Percentiles rank a stretch among this genome's conserved stretches.
phyloP scores from a whole-genome alignment of 163 green algal species.

The Botryococcus braunii region DNA sequence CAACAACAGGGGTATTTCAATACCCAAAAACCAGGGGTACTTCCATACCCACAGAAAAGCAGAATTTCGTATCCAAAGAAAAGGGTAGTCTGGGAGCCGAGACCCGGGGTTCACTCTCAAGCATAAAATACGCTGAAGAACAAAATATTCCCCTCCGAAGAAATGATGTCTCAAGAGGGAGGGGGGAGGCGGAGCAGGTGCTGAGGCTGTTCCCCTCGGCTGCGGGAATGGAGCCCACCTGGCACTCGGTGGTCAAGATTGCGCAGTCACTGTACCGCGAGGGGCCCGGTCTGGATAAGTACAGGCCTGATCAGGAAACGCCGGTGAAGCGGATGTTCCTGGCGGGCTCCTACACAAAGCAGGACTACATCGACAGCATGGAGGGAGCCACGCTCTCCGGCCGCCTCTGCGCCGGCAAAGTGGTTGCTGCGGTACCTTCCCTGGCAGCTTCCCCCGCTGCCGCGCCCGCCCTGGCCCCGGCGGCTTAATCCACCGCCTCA shows the following conservation, averaged over 20 bases:
- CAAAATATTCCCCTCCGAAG: too few species aligned
- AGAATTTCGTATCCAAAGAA: too few species aligned
- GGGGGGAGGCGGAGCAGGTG: slow-evolving; percentile 47
- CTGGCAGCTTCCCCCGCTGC: slow-evolving; percentile 14
- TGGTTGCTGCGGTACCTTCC: slow-evolving; percentile 33
- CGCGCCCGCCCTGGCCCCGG: too few species aligned
- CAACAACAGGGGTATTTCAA: too few species aligned
- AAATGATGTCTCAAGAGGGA: too few species aligned
- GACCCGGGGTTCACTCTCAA: too few species aligned
- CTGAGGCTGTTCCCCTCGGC: slow-evolving; percentile 82
- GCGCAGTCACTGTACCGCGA: slow-evolving; percentile 79
- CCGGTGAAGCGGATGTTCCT: slow-evolving; percentile 93
- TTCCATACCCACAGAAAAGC: too few species aligned
- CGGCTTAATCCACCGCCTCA: too few species aligned
- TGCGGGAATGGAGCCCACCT: slow-evolving; percentile 57
- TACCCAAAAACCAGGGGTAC: too few species aligned
- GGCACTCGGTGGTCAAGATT: slow-evolving; percentile 94
- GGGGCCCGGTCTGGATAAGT: slow-evolving; percentile 59
- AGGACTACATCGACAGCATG: slow-evolving; percentile 98
- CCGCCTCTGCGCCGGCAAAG: slow-evolving; percentile 50
- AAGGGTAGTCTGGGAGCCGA: too few species aligned
- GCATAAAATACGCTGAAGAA: too few species aligned
- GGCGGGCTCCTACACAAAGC: slow-evolving; percentile 85
- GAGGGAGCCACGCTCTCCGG: slow-evolving; percentile 90
- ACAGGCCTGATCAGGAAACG: slow-evolving; percentile 63